Evolutionary conservation across 176 grass and related monocot species (phyloP).

Genomic region (Triticum timopheevii): DNA sequence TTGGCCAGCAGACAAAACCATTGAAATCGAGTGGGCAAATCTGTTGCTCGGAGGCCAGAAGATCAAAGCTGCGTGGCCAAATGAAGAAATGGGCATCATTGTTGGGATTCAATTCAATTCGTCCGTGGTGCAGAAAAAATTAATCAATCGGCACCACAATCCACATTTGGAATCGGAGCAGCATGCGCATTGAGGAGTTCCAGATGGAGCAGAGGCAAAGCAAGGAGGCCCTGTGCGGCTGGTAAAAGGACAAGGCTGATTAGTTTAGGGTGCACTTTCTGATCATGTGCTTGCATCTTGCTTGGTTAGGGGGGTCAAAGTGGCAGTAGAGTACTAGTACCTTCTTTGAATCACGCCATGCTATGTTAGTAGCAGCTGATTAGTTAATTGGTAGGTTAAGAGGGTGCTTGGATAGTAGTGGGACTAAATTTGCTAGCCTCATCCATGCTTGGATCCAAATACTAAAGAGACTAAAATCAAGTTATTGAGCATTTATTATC

Average conservation of each 20-base stretch:
- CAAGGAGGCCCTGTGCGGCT: background rate
- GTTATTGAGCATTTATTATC: no score
- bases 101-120: background rate
- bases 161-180: constrained; percentile 30
- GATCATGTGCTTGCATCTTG: constrained; percentile 7
- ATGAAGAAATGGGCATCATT: background rate
- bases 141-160: background rate
- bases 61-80: constrained; percentile 5
- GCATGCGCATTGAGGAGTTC: background rate
- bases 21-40: constrained; percentile 10
- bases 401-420: no score
- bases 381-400: background rate
- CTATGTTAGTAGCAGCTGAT: background rate
- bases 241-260: constrained; percentile 38
- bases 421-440: no score
- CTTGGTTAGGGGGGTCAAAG: constrained; percentile 42
- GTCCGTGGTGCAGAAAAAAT: background rate
- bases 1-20: constrained; percentile 23
- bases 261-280: constrained; percentile 15
- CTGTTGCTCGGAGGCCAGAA: constrained; percentile 3
- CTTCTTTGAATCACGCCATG: background rate
- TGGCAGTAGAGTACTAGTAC: background rate
- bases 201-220: constrained; percentile 1
- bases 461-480: no score
- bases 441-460: no score